Conservation (phyloP, 768 basidiomycete species). For the Butyriboletus loyo region DNA sequence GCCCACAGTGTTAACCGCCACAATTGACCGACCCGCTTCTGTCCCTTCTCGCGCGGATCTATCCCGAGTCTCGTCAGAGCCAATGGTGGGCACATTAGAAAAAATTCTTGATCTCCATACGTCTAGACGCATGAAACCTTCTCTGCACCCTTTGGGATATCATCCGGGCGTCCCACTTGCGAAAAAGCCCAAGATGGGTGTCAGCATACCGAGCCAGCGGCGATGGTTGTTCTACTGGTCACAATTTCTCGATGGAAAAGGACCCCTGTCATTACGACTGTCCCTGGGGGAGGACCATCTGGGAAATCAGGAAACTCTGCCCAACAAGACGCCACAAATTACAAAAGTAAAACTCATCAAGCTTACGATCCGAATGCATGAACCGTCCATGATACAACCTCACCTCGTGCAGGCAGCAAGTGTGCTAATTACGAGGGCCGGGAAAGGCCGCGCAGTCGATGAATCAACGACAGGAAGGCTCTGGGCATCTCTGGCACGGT, state of each 20-base stretch:
- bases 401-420: slow-evolving; percentile 58
- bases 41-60: slow-evolving; percentile 2
- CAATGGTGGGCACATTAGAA: slow-evolving; percentile 39
- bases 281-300: background rate
- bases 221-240: slow-evolving; percentile 82
- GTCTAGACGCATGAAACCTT: slow-evolving; percentile 59
- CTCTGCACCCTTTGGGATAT: background rate
- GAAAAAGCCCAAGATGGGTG: slow-evolving; percentile 49
- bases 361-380: slow-evolving; percentile 59
- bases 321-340: slow-evolving; percentile 3
- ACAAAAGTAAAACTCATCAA: slow-evolving; percentile 56
- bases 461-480: slow-evolving; percentile 40
- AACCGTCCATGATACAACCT: slow-evolving; percentile 48
- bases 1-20: background rate
- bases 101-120: slow-evolving; percentile 68
- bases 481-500: slow-evolving; percentile 79
- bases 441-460: slow-evolving; percentile 30
- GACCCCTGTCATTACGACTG: slow-evolving; percentile 50
- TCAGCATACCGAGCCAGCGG: slow-evolving; percentile 79
- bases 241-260: slow-evolving; percentile 53
- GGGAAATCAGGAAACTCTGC: slow-evolving; percentile 10
- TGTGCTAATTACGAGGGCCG: slow-evolving; percentile 46
- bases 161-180: slow-evolving; percentile 16
- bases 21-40: background rate
- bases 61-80: slow-evolving; percentile 16